phyloP scores from a whole-genome alignment of 768 basidiomycete genomes.

The Trametes cingulata region DNA sequence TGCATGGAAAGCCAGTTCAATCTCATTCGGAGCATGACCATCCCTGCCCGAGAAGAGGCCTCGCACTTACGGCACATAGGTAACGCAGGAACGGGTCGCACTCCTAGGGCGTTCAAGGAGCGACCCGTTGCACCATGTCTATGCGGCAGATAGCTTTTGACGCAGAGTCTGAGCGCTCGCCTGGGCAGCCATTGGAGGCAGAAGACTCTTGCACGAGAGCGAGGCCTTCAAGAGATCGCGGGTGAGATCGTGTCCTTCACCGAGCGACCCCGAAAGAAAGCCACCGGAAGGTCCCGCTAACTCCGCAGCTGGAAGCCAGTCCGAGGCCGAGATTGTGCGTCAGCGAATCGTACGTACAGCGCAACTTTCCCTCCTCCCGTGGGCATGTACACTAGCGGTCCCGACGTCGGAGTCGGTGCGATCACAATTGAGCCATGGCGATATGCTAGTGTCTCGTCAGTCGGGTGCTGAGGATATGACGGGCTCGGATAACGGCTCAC shows the following conservation, averaged over 20 bases:
- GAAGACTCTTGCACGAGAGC: too few species aligned
- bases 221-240: not conserved
- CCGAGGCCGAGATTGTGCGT: not conserved
- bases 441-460: too few species aligned
- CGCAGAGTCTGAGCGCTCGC: not conserved
- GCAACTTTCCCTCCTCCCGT: too few species aligned
- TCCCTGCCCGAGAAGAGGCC: not conserved
- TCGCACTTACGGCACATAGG: conserved; percentile 9
- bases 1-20: not conserved
- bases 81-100: too few species aligned
- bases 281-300: not conserved
- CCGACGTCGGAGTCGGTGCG: too few species aligned
- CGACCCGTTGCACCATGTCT: not conserved
- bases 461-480: not conserved
- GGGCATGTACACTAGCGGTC: too few species aligned
- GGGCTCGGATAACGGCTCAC: not conserved
- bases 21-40: not conserved
- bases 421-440: too few species aligned
- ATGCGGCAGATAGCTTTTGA: not conserved
- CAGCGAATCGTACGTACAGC: not conserved
- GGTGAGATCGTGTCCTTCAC: conserved; percentile 2
- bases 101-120: not conserved
- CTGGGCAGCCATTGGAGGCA: not conserved
- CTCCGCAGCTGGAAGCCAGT: not conserved
- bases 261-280: not conserved